These are phyloP conservation scores for Lycium ferocissimum DNA, from an alignment of 257 asterid genomes.

Conservation along the genomic window DNA sequence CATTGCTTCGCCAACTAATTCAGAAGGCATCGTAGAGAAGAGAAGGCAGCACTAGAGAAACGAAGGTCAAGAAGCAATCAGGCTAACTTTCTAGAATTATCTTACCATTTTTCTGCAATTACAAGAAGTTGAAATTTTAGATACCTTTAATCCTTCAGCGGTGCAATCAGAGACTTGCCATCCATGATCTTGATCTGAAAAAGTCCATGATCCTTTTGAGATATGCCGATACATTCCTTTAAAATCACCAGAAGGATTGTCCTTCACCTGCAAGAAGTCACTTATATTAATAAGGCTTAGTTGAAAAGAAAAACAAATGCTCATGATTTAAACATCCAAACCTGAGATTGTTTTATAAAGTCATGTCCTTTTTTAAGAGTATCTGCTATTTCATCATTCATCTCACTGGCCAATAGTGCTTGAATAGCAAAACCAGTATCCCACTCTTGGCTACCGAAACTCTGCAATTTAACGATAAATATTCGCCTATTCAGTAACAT, in stretches of 20 bases:
- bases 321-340: slow-evolving; percentile 21
- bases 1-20: slow-evolving; percentile 74
- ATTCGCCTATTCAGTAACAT: background rate
- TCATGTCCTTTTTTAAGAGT: slow-evolving; percentile 76
- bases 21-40: slow-evolving; percentile 80
- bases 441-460: slow-evolving; percentile 92
- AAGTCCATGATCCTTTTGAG: slow-evolving; percentile 94
- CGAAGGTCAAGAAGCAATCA: slow-evolving; percentile 7
- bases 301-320: background rate
- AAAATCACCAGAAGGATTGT: slow-evolving; percentile 85
- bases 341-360: slow-evolving; percentile 81
- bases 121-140: background rate
- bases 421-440: slow-evolving; percentile 85
- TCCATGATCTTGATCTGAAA: slow-evolving; percentile 96
- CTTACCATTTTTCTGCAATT: background rate
- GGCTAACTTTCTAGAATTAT: background rate
- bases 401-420: slow-evolving; percentile 70
- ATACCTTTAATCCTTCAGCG: slow-evolving; percentile 91
- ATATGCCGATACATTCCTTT: slow-evolving; percentile 78
- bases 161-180: slow-evolving; percentile 99
- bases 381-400: slow-evolving; percentile 66
- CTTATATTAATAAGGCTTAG: background rate
- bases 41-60: slow-evolving; percentile 73
- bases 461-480: slow-evolving; percentile 48
- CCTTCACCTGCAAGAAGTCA: slow-evolving; percentile 57